Evolutionary conservation across 75 land plant genomes (phyloP).

Genomic region (Cryptomeria japonica): DNA sequence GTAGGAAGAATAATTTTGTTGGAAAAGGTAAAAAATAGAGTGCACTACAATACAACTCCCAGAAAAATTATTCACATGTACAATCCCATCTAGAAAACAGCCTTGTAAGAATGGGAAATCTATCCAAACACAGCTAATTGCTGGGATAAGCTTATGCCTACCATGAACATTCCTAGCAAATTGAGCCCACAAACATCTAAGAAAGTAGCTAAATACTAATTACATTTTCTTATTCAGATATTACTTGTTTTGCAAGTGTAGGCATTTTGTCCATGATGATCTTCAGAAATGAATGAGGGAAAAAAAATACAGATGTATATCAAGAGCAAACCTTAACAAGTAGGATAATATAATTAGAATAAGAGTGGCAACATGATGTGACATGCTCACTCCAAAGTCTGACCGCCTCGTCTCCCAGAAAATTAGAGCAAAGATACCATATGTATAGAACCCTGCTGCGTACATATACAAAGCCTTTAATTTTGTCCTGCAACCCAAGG

Average conservation of each 20-base stretch:
- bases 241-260: neutral
- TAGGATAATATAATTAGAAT: slow-evolving; percentile 84
- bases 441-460: slow-evolving; percentile 88
- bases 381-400: slow-evolving; percentile 92
- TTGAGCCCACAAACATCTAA: neutral
- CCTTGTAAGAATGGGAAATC: neutral
- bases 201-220: neutral
- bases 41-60: neutral
- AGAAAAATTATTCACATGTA: neutral
- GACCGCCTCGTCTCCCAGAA: slow-evolving; percentile 97
- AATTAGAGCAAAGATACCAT: slow-evolving; percentile 91
- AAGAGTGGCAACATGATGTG: slow-evolving; percentile 84
- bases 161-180: neutral
- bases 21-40: too few species aligned
- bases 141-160: neutral
- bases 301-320: neutral
- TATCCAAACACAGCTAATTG: neutral
- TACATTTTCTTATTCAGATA: neutral
- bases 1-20: neutral
- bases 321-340: slow-evolving; percentile 50
- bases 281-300: neutral
- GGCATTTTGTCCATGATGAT: neutral
- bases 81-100: neutral
- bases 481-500: slow-evolving; percentile 57
- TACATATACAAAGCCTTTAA: slow-evolving; percentile 85